A percentile compares a stretch with the other conserved stretches of the same genome.
Evolutionary conservation across 129 eudicot species (phyloP).

Genomic region (Artemisia tridentata): DNA sequence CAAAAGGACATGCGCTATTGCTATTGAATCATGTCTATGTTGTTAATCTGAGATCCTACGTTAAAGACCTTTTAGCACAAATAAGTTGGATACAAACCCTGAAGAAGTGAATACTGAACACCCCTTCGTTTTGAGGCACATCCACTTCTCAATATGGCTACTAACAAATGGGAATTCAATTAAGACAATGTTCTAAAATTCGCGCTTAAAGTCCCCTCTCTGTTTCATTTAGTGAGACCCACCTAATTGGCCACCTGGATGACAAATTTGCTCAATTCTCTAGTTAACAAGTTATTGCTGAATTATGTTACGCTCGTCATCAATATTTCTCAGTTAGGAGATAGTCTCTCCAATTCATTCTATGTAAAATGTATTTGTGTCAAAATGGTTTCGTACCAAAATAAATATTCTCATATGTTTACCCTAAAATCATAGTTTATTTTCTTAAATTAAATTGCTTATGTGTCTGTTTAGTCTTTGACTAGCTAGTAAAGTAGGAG

Average conservation of each 20-base stretch:
- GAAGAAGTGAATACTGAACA: neutral
- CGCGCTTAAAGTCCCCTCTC: neutral
- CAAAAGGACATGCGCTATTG: neutral
- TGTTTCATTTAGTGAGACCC: neutral
- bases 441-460: no score
- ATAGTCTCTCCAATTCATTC: neutral
- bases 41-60: neutral
- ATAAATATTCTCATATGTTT: neutral
- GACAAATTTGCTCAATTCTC: neutral
- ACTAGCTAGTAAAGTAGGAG: neutral
- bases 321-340: neutral
- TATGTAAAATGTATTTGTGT: neutral
- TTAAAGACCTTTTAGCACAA: neutral
- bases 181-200: neutral
- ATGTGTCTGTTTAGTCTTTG: no score
- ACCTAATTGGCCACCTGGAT: neutral
- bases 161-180: neutral
- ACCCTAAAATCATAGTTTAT: no score
- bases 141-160: neutral
- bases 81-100: neutral
- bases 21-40: neutral
- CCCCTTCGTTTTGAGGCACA: neutral
- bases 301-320: neutral
- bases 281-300: neutral
- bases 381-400: neutral